Base-by-base conservation (phyloP, 306 rosid genomes). In the Glycine tomentella region DNA sequence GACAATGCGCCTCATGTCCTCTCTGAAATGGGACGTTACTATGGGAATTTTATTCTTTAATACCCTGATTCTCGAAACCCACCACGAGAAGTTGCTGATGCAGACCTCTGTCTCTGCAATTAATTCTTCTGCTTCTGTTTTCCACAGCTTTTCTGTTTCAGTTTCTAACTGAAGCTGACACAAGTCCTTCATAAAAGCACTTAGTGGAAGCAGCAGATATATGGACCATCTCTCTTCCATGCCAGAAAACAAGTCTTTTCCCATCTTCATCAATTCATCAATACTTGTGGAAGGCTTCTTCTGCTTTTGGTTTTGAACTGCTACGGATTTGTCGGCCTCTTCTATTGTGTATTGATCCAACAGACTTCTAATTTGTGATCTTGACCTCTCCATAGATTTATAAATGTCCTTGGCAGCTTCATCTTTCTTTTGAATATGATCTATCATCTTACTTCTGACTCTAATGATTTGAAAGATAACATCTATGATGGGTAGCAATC, bases 71-170 rank as follows among this genome's bases (percentile, higher is more conserved):
- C 2, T 0, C 45, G 74, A 10, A 55, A 81, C 33, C 80, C 80
- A 65, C 84, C 75, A 5, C 14, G 72, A 20, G 49, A 7, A 51
- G 45, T 9, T 53, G 1, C 40, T 11, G 12, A 79, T 48, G 67
- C 4, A 1, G 52, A 0, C n/a, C 38, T 65, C 48, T 11, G 85
- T 76, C 3, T 67, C 73, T 2, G 25, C 1, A 55, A 72, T 70
- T 2, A 87, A 16, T 40, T 64, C 59, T 17, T 78, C 52, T 0
- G 77, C 77, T 56, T 81, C 78, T 44, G 12, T 20, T 65, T 52
- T 80, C 91, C 89, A 85, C 36, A 34, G 31, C 36, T 56, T 65
- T 57, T 83, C 86, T 10, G 81, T 80, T 74, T 72, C 66, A 8
- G 78, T 80, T 72, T 77, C 80, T 17, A 83, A 46, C 20, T 5